Percentiles rank a stretch among this genome's conserved stretches.
These are phyloP conservation scores for Alternaria tenuissima DNA, from an alignment of 2,329 filamentous ascomycete genomes.

Conservation along the genomic window DNA sequence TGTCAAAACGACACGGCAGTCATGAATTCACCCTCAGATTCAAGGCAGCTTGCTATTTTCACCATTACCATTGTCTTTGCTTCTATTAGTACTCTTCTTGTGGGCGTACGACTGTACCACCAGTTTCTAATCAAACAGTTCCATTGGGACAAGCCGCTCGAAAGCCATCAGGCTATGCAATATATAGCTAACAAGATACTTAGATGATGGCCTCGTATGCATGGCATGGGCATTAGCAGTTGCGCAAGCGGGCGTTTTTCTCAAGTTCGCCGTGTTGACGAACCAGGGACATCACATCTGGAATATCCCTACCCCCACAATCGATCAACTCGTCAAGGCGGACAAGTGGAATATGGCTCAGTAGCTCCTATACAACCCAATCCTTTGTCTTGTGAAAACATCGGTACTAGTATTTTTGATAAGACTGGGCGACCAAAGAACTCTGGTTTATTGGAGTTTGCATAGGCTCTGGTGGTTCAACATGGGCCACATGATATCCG, in stretches of 20 bases:
- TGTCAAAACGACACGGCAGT: background rate
- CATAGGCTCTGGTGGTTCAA: background rate
- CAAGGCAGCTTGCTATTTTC: background rate
- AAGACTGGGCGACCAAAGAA: background rate
- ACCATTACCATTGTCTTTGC: background rate
- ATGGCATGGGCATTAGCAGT: background rate
- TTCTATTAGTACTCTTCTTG: background rate
- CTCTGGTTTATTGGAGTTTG: background rate
- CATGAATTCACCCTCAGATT: background rate
- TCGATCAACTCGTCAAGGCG: background rate
- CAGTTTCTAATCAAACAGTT: background rate
- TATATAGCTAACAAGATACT: background rate
- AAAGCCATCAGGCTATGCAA: background rate
- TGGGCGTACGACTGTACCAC: background rate
- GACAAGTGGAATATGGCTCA: background rate
- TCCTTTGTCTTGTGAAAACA: background rate
- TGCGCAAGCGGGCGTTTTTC: background rate
- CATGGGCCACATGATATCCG: background rate
- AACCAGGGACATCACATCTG: background rate
- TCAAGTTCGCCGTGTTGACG: background rate
- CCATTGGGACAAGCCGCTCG: background rate
- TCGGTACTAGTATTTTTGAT: background rate
- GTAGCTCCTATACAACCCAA: background rate
- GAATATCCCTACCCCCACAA: background rate
- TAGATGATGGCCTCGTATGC: background rate